These are phyloP conservation scores for Keithomyces neogunnii DNA, from an alignment of 2,329 filamentous ascomycete genomes.

Conservation along the genomic window DNA sequence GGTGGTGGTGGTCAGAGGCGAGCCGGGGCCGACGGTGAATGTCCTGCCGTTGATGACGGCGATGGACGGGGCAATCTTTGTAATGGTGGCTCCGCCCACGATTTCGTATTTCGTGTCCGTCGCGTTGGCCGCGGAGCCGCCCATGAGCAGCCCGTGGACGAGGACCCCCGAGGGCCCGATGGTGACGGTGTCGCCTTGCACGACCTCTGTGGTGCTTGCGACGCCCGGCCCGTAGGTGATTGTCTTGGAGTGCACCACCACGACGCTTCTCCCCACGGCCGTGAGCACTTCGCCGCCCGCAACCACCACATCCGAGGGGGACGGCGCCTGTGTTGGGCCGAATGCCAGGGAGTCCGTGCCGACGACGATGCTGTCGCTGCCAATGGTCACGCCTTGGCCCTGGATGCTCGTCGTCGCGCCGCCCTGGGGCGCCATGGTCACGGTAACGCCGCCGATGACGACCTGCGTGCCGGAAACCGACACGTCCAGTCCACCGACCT, in stretches of 20 bases:
- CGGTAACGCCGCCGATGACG: slow-evolving; percentile 32
- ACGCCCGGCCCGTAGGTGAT: slow-evolving; percentile 34
- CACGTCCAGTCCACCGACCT: slow-evolving; percentile 31
- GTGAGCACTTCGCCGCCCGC: slow-evolving; percentile 40
- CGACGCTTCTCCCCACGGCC: slow-evolving; percentile 29
- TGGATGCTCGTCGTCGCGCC: slow-evolving; percentile 27
- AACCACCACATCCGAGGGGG: slow-evolving; percentile 34
- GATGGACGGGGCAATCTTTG: slow-evolving; percentile 36
- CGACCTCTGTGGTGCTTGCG: slow-evolving; percentile 24
- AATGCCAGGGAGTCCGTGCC: slow-evolving; percentile 29
- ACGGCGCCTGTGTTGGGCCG: slow-evolving; percentile 18
- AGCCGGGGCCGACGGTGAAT: slow-evolving; percentile 41
- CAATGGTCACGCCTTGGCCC: slow-evolving; percentile 25
- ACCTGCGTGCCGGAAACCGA: slow-evolving; percentile 31
- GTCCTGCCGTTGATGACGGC: slow-evolving; percentile 41
- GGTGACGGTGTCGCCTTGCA: slow-evolving; percentile 43
- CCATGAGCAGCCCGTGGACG: slow-evolving; percentile 32
- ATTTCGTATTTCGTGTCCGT: slow-evolving; percentile 35
- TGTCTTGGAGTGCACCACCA: slow-evolving; percentile 33
- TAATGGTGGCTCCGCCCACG: slow-evolving; percentile 44
- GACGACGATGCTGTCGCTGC: slow-evolving; percentile 25
- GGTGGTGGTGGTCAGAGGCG: slow-evolving; percentile 33
- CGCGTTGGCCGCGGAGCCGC: slow-evolving; percentile 28
- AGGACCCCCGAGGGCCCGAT: slow-evolving; percentile 38
- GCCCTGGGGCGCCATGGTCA: slow-evolving; percentile 30